Conservation (phyloP, 768 basidiomycete genomes). For the Krasilnikovozyma curviuscula region DNA sequence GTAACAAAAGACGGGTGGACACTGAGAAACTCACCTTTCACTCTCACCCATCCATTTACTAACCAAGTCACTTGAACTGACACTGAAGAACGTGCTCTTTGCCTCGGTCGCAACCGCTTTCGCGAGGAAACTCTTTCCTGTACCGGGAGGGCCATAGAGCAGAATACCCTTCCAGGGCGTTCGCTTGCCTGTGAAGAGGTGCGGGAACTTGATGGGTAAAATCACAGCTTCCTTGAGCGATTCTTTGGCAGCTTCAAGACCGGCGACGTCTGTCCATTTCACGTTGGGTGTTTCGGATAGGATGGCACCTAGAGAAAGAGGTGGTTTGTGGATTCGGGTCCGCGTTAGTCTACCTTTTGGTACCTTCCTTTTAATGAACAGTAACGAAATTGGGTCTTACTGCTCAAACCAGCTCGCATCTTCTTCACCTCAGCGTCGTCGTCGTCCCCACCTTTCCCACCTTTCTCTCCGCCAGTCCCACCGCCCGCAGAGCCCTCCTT, state of each 20-base stretch:
- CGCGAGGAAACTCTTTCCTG: slow-evolving; percentile 88
- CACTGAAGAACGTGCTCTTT: slow-evolving; percentile 95
- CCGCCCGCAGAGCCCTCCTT: slow-evolving; percentile 27
- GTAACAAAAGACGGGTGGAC: too few relatives aligned
- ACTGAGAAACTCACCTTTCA: slow-evolving; percentile 51
- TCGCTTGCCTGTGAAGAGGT: slow-evolving; percentile 93
- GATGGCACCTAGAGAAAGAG: slow-evolving; percentile 45
- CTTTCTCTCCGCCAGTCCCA: slow-evolving; percentile 21
- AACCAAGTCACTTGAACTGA: slow-evolving; percentile 83
- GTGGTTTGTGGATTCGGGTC: not conserved
- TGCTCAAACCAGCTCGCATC: slow-evolving; percentile 68
- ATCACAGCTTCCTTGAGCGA: slow-evolving; percentile 95
- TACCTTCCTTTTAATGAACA: not conserved
- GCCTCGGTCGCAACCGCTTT: slow-evolving; percentile 99
- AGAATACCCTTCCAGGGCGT: slow-evolving; percentile 94
- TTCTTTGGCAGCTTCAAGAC: slow-evolving; percentile 84
- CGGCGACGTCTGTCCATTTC: slow-evolving; percentile 96
- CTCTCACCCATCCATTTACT: slow-evolving; percentile 99
- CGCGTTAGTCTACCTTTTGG: not conserved
- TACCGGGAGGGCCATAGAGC: slow-evolving; percentile 91
- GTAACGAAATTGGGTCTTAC: too few relatives aligned
- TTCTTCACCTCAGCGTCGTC: slow-evolving; percentile 89
- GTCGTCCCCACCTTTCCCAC: slow-evolving; percentile 34
- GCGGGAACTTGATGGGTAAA: slow-evolving; percentile 97
- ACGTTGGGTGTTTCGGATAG: slow-evolving; percentile 85